Evolutionary conservation across 176 grass and related monocot genomes (phyloP), one percentile per base, ranked within the genome.

Genomic region (Carex myosuroides): DNA sequence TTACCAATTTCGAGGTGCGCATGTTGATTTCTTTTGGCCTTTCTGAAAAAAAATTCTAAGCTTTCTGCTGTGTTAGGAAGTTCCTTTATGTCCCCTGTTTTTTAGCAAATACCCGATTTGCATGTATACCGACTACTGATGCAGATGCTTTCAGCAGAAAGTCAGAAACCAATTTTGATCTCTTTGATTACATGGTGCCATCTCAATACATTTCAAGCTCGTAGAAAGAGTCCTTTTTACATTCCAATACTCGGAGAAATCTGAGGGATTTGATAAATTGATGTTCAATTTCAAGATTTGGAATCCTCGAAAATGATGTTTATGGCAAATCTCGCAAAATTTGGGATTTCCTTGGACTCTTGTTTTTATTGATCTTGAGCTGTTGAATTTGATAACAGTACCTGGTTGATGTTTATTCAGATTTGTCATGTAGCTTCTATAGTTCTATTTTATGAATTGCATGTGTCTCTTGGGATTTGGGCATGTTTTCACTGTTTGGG

Each of bases 31-130:
- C 22, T 55, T 77, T 56, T 30, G 24, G 22, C 11, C 11, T 55
- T 76, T 2, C 20, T 78, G 14, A 78, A 76, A 57, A 57, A 78
- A 21, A 75, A 6, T 5, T 76, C 71, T 75, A 13, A 55, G 21
- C 71, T 78, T 57, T 57, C 24, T 78, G 73, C 8, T 56, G 22
- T 17, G 21, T 33, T 78, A 32, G 22, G 30, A 77, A 77, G 26
- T 35, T 77, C 22, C 12, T 30, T 30, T 26, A 6, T 78, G 52
- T 57, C 73, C 73, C 26, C 73, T 78, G 50, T 7, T 78, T 33
- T 78, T 78, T 11, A 33, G 22, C 73, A 78, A 35, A 57, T 78
- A 57, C 52, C 24, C 24, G 32, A 78, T 78, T 57, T 75, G 71
- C 16, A 14, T 75, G 17, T 54, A 14, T 54, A 17, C 70, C 13